Evolutionary conservation across 169 alveolate species (phyloP).

Genomic region (Eimeria falciformis): DNA sequence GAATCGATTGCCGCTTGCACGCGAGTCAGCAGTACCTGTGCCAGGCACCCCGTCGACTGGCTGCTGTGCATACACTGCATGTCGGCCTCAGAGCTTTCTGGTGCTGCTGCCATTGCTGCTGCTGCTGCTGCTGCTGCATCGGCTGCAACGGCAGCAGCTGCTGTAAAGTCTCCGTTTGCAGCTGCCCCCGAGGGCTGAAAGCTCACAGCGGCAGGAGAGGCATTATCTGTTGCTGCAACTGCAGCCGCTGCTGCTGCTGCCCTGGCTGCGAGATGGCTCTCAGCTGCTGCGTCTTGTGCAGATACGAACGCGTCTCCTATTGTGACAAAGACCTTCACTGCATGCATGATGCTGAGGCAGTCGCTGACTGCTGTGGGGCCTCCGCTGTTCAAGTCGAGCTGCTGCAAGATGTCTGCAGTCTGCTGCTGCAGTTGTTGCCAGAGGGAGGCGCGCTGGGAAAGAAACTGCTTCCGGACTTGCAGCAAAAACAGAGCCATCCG

Average conservation of each 20-base stretch:
- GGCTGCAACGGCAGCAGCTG: conserved; percentile 35
- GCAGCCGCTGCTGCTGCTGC: conserved; percentile 34
- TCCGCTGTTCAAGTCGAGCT: background rate
- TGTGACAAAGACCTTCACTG: background rate
- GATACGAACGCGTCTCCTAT: conserved; percentile 17
- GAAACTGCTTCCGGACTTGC: conserved; percentile 39
- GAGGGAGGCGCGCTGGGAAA: conserved; percentile 7
- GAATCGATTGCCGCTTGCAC: background rate
- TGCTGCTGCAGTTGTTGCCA: conserved; percentile 40
- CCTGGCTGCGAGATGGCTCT: background rate
- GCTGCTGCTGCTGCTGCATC: background rate
- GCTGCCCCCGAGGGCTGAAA: conserved; percentile 3
- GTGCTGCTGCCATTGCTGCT: background rate
- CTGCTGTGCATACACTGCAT: background rate
- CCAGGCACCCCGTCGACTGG: background rate
- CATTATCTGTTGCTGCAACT: background rate
- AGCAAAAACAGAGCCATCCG: conserved; percentile 41
- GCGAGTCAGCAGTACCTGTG: conserved; percentile 19
- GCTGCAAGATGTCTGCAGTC: background rate
- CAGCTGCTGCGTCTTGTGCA: background rate
- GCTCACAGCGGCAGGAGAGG: background rate
- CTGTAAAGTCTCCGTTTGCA: conserved; percentile 3
- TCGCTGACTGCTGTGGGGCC: conserved; percentile 11
- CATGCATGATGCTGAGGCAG: background rate
- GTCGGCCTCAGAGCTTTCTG: background rate